Conservation (phyloP, 2,329 filamentous ascomycete species). For the Penicillium paneum region DNA sequence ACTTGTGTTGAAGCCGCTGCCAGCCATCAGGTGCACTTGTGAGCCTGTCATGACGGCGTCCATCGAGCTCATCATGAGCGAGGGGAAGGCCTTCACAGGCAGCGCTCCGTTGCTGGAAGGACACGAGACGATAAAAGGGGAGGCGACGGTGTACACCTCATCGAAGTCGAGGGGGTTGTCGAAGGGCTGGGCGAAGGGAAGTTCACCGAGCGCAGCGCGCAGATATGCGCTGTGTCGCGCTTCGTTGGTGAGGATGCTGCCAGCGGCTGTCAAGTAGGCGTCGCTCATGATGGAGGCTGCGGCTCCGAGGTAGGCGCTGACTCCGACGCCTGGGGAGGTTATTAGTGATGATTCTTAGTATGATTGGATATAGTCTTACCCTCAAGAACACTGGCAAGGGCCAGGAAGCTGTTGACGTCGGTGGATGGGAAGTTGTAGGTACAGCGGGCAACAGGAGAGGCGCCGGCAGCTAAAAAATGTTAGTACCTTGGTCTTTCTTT, state of each 20-base stretch:
- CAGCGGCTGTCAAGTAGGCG: conserved; percentile 59
- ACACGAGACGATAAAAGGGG: conserved; percentile 59
- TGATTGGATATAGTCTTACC: conserved; percentile 24
- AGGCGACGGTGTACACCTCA: conserved; percentile 63
- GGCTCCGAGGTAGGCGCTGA: conserved; percentile 61
- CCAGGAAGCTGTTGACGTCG: conserved; percentile 51
- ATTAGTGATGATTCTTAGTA: background rate
- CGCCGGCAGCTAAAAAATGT: conserved; percentile 41
- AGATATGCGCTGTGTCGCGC: conserved; percentile 63
- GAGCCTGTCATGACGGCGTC: conserved; percentile 18
- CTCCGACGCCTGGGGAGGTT: conserved; percentile 44
- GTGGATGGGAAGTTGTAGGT: conserved; percentile 55
- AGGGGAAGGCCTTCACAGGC: conserved; percentile 60
- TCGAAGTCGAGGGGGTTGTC: conserved; percentile 59
- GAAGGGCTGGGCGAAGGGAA: conserved; percentile 58
- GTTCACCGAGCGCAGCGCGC: conserved; percentile 48
- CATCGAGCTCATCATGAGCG: conserved; percentile 32
- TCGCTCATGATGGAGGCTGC: conserved; percentile 57
- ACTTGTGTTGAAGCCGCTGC: conserved; percentile 24
- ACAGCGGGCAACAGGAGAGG: conserved; percentile 52
- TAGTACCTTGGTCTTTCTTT: background rate
- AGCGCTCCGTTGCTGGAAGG: conserved; percentile 54
- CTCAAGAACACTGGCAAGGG: conserved; percentile 54
- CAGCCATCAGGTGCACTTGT: conserved; percentile 22
- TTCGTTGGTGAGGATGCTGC: conserved; percentile 63